phyloP scores from a whole-genome alignment of 2,329 filamentous ascomycete genomes.

The Lachnellula suecica region DNA sequence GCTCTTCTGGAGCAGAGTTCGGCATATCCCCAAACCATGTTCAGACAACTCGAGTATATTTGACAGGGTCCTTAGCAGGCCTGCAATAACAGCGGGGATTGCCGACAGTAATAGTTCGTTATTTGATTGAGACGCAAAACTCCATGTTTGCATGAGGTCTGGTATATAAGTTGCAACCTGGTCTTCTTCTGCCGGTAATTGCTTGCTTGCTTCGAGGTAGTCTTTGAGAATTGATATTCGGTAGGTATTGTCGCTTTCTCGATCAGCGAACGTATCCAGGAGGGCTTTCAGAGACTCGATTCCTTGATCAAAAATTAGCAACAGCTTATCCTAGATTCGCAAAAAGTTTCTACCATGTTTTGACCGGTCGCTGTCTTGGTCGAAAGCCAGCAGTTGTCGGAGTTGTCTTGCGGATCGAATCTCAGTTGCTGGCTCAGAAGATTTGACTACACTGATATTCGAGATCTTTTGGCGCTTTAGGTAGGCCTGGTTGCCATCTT shows the following conservation, averaged over 20 bases:
- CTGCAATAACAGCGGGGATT: constrained; percentile 75
- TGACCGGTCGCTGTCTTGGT: constrained; percentile 66
- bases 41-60: constrained; percentile 70
- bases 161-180: constrained; percentile 65
- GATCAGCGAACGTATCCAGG: constrained; percentile 62
- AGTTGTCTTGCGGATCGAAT: constrained; percentile 66
- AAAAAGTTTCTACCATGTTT: constrained; percentile 55
- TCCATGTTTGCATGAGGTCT: constrained; percentile 87
- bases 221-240: constrained; percentile 63
- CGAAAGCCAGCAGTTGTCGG: constrained; percentile 65
- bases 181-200: constrained; percentile 49
- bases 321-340: not conserved
- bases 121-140: constrained; percentile 74
- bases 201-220: constrained; percentile 62
- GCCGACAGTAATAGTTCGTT: constrained; percentile 80
- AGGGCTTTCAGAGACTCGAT: constrained; percentile 70
- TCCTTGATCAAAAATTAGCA: constrained; percentile 40
- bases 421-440: constrained; percentile 49
- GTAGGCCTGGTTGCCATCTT: constrained; percentile 32
- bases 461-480: constrained; percentile 35
- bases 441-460: constrained; percentile 47
- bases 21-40: constrained; percentile 75
- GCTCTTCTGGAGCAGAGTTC: constrained; percentile 75
- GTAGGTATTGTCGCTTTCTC: constrained; percentile 46
- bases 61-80: constrained; percentile 78